Evolutionary conservation across 495 filamentous ascomycete species (phyloP).

Genomic region (Aspergillus asperescens): DNA sequence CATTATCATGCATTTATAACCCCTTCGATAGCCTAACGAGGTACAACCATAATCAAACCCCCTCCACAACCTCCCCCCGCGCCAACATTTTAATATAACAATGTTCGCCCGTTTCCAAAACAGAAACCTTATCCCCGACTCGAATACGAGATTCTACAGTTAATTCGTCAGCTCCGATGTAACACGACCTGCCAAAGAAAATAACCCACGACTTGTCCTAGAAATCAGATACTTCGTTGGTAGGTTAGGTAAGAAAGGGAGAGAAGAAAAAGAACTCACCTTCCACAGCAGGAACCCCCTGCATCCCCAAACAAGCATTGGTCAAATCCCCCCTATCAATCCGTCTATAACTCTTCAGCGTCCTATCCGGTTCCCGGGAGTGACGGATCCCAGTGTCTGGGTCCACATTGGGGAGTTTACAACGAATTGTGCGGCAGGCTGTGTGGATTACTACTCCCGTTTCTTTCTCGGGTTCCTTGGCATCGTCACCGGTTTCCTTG

Average conservation of each 20-base stretch:
- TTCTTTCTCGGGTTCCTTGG: neutral
- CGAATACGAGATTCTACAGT: conserved; percentile 37
- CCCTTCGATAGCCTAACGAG: too few relatives aligned
- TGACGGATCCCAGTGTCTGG: conserved; percentile 67
- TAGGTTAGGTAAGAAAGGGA: neutral
- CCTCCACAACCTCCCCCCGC: conserved; percentile 36
- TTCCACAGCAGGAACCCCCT: conserved; percentile 58
- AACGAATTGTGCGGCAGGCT: conserved; percentile 70
- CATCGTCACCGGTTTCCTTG: neutral
- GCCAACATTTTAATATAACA: conserved; percentile 52
- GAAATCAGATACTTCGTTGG: too few relatives aligned
- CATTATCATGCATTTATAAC: neutral
- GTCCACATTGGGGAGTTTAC: conserved; percentile 80
- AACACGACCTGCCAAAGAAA: neutral
- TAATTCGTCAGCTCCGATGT: neutral
- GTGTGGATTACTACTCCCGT: conserved; percentile 43
- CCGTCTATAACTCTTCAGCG: conserved; percentile 60
- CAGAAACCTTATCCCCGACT: conserved; percentile 57
- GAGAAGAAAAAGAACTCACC: conserved; percentile 13
- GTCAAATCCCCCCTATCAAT: conserved; percentile 69
- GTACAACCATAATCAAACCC: conserved; percentile 19
- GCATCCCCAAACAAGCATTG: conserved; percentile 78
- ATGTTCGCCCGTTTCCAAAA: conserved; percentile 59
- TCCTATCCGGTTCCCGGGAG: conserved; percentile 63
- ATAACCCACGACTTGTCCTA: too few relatives aligned